Base-by-base conservation (phyloP, 305 asterid species). In the Rubia tinctorum region DNA sequence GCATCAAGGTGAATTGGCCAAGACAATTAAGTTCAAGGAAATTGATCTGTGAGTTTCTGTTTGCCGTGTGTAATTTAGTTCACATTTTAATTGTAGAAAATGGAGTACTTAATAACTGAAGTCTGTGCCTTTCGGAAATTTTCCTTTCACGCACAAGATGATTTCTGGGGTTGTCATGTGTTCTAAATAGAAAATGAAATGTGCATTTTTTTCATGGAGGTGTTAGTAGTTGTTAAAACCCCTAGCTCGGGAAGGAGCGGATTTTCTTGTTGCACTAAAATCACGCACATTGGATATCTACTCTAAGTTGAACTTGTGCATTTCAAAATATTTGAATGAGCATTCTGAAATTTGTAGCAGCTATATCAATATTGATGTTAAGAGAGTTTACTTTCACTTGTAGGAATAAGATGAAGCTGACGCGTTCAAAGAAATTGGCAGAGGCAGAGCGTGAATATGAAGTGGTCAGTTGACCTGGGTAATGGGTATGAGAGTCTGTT, bases 11-110 rank as follows among this genome's bases (percentile, higher is more conserved):
- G 98, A 95, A 80, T 82, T 95, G 79, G 88, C 91, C 6, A 97
- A 95, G 76, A 86, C 97, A 71, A 87, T 90, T 76, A 93, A 95
- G 85, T 91, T 95, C 55, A 95, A 92, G 95, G 99, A 95, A 89
- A 95, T 95, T 71, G 99, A 93, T 81, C 84, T 95, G 99, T 95
- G 87, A 81, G 96, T 73, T 74, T 76, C 80, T 80, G 73, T 56
- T 65, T 74, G 72, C 68, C 67, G 18, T 30, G 30, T 40, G 55
- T 40, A 39, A 14, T 49, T 71, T 30, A 18, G 5, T 7, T 7
- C 49, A 73, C 39, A 66, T 73, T 49, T 62, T 63, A 66, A 25
- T 14, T 23, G 55, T 11, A 22, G 65, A 30, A 44, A 59, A 40
- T 55, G 17, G 58, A 27, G 30, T 56, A n/a, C 11, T 17, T 8